phyloP scores from a whole-genome alignment of 2,329 filamentous ascomycete genomes.

The Trichoderma arundinaceum region DNA sequence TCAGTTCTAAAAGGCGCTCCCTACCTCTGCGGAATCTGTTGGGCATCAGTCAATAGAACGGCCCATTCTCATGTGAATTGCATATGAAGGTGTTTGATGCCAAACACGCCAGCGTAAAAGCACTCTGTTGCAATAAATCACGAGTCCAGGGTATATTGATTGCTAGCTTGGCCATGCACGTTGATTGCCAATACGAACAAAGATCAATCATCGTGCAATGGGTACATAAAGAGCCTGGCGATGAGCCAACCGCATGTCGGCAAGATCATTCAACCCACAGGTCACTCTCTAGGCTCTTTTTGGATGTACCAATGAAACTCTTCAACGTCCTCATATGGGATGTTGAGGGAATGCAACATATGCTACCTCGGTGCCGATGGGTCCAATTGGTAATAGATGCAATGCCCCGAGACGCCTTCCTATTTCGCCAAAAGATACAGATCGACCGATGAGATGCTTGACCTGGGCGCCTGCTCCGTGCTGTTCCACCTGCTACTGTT shows the following conservation, averaged over 20 bases:
- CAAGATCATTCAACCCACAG: not conserved
- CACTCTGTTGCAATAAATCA: not conserved
- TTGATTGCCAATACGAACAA: constrained; percentile 23
- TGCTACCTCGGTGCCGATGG: not conserved
- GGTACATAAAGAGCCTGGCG: not conserved
- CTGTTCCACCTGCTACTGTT: no score
- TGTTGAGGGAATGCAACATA: not conserved
- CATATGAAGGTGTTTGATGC: not conserved
- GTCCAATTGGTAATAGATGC: constrained; percentile 3
- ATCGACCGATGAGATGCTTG: constrained; percentile 13
- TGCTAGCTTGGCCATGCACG: not conserved
- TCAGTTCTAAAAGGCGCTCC: no score
- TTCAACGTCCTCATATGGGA: constrained; percentile 5
- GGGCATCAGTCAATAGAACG: no score
- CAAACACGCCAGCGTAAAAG: not conserved
- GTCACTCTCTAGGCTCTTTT: not conserved
- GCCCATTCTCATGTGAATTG: not conserved
- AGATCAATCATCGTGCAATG: constrained; percentile 10
- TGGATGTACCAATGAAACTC: not conserved
- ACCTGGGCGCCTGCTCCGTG: not conserved
- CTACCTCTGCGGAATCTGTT: no score
- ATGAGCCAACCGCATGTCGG: not conserved
- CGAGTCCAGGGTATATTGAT: not conserved
- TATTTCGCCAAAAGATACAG: not conserved
- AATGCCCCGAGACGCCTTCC: not conserved